Conservation (phyloP, 2,329 filamentous ascomycete species). For the Xylaria sp. region DNA sequence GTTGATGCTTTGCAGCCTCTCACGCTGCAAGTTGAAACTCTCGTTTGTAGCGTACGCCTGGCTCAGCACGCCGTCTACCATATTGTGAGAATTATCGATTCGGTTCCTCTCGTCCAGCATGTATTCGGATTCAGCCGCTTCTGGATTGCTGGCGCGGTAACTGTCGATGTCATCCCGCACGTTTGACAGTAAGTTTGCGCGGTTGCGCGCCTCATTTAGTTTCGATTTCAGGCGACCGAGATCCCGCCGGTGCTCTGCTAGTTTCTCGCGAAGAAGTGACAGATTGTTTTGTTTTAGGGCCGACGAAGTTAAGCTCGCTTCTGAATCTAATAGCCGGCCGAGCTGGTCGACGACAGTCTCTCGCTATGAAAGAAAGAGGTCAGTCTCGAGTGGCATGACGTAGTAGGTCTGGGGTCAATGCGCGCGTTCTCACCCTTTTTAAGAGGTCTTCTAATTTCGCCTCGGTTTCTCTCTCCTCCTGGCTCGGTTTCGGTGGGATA, state of each 20-base stretch:
- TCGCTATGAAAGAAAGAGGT: slow-evolving; percentile 65
- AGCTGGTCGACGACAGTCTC: slow-evolving; percentile 85
- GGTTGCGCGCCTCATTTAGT: slow-evolving; percentile 82
- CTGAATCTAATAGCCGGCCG: slow-evolving; percentile 89
- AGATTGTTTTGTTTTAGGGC: slow-evolving; percentile 98
- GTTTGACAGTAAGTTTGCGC: slow-evolving; percentile 88
- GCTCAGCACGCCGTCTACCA: slow-evolving; percentile 89
- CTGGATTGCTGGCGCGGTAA: slow-evolving; percentile 85
- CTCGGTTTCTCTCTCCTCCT: slow-evolving; percentile 85
- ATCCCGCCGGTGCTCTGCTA: slow-evolving; percentile 87
- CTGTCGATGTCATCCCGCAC: slow-evolving; percentile 92
- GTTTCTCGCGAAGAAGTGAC: slow-evolving; percentile 87
- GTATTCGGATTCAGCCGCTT: slow-evolving; percentile 90
- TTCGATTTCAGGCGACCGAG: slow-evolving; percentile 77
- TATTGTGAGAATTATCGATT: slow-evolving; percentile 88
- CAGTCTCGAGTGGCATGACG: slow-evolving; percentile 24
- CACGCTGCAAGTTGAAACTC: slow-evolving; percentile 85
- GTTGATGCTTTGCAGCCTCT: slow-evolving; percentile 89
- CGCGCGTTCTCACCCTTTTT: slow-evolving; percentile 70
- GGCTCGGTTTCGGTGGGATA: slow-evolving; percentile 83
- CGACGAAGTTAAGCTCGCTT: slow-evolving; percentile 85
- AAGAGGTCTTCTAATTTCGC: slow-evolving; percentile 85
- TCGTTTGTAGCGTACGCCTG: slow-evolving; percentile 98
- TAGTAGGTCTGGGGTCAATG: neutral
- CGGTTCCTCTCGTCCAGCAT: slow-evolving; percentile 91